A percentile compares a stretch with the other conserved stretches of the same genome.
Conservation (phyloP, 177 flowering plant species). For the Vitis hybrid region DNA sequence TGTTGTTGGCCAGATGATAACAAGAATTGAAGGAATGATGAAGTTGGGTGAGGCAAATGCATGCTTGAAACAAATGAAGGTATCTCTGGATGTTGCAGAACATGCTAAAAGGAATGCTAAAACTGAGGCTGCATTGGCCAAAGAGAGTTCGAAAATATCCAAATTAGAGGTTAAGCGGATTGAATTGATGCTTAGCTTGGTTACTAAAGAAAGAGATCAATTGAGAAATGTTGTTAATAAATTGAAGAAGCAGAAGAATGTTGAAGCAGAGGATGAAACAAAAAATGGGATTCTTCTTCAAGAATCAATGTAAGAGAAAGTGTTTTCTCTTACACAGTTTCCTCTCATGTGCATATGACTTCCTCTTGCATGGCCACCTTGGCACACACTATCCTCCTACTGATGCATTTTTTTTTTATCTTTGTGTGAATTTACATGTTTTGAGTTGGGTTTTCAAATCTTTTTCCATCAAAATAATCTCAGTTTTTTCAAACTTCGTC, state of each 20-base stretch:
- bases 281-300: constrained; percentile 38
- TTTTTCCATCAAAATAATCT: no score
- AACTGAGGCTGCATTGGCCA: constrained; percentile 58
- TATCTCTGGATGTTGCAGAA: constrained; percentile 65
- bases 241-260: constrained; percentile 44
- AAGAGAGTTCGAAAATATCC: constrained; percentile 53
- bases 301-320: constrained; percentile 18
- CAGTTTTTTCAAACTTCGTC: no score
- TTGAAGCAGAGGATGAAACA: constrained; percentile 35
- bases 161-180: constrained; percentile 54
- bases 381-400: no score
- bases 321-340: no score
- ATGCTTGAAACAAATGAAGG: constrained; percentile 66
- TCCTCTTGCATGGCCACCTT: no score
- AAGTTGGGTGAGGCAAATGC: constrained; percentile 69
- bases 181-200: constrained; percentile 57
- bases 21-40: constrained; percentile 48
- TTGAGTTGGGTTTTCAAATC: no score
- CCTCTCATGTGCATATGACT: no score
- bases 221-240: constrained; percentile 42
- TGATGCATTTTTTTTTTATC: no score
- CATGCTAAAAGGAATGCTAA: constrained; percentile 60
- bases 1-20: no score
- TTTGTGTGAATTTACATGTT: no score
- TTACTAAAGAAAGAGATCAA: constrained; percentile 70